Base-by-base conservation (phyloP, 208 protist genomes). In the Trypanosoma conorhini region DNA sequence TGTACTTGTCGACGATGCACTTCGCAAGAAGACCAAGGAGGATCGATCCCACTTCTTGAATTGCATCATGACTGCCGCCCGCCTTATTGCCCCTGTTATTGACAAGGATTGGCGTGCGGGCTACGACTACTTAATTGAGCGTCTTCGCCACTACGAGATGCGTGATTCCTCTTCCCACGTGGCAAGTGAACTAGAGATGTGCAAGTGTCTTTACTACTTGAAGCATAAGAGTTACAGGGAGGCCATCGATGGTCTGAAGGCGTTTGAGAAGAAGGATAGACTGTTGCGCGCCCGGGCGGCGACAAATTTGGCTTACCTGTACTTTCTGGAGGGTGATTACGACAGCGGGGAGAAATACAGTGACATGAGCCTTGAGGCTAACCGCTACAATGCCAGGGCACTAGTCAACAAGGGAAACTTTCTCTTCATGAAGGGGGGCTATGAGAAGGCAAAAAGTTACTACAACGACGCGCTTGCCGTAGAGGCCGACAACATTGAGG, bases 371-470 rank as follows among this genome's bases (percentile, higher is more conserved):
- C 74, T 99, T 55, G 83, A 92, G 74, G 83, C 95, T 51, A 95
- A 99, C 75, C 84, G 92, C 75, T 99, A 99, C 88, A 99, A 99
- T 82, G 96, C 97, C 55, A 97, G 93, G 75, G 98, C 98, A 38
- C 84, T 99, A 3, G 97, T 99, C 1, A 99, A 99, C 82, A 98
- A 98, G 81, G 98, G 97, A 31, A 99, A 99, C 80, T 98, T 95
- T 64, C 70, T 93, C 42, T 98, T 98, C 69, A 75, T 93, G 30
- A 88, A 88, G 69, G 85, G 77, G 33, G 86, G 98, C 42, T 89
- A 88, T 65, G 96, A 98, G 54, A 83, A 91, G 80, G 96, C 96
- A 17, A 87, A 88, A 62, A 88, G 98, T 72, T 85, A 93, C 62
- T 99, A 98, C 83, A 85, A 94, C 74, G 87, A 98, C 66, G 97